Percentiles rank a stretch among this genome's conserved stretches.
phyloP scores from a whole-genome alignment of 1,284 basidiomycete species.

The Malassezia slooffiae region DNA sequence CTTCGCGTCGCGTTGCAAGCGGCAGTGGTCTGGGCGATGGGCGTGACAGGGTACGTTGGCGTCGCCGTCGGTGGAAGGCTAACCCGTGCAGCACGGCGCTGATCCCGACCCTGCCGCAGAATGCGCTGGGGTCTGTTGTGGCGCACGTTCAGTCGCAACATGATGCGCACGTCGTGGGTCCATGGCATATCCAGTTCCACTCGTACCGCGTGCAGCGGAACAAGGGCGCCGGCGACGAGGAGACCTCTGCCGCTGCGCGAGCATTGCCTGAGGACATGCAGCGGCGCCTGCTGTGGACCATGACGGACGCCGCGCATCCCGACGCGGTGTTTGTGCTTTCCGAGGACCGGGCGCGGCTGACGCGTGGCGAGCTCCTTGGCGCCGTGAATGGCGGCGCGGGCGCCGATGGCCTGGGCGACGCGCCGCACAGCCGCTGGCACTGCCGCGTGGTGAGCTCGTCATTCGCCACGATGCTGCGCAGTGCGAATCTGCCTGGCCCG shows the following conservation, averaged over 20 bases:
- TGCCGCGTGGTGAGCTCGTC: conserved; percentile 8
- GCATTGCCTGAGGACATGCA: too few species aligned
- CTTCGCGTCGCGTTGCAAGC: too few species aligned
- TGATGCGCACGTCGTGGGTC: conserved; percentile 4
- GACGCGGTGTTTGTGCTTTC: conserved; percentile 8
- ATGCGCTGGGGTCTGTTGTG: conserved; percentile 3
- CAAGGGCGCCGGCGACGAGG: too few species aligned
- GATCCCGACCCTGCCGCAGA: conserved; percentile 8
- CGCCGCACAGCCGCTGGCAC: conserved; percentile 5
- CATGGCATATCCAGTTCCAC: conserved; percentile 13
- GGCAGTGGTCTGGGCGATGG: too few species aligned
- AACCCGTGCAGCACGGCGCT: conserved; percentile 7
- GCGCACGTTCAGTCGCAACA: conserved; percentile 12
- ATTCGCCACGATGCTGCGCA: conserved; percentile 10
- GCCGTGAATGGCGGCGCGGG: neutral
- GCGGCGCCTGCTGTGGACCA: conserved; percentile 12
- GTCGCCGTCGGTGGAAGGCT: neutral
- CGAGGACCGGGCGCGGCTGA: conserved; percentile 10
- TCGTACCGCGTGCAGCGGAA: conserved; percentile 3
- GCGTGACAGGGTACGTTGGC: conserved; percentile 11
- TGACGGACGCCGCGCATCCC: conserved; percentile 6
- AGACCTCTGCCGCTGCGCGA: too few species aligned
- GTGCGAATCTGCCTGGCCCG: conserved; percentile 24
- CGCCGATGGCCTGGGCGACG: neutral
- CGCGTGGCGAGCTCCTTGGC: conserved; percentile 3